Conservation (phyloP, 331 rosid species). For the Malus hybrid region DNA sequence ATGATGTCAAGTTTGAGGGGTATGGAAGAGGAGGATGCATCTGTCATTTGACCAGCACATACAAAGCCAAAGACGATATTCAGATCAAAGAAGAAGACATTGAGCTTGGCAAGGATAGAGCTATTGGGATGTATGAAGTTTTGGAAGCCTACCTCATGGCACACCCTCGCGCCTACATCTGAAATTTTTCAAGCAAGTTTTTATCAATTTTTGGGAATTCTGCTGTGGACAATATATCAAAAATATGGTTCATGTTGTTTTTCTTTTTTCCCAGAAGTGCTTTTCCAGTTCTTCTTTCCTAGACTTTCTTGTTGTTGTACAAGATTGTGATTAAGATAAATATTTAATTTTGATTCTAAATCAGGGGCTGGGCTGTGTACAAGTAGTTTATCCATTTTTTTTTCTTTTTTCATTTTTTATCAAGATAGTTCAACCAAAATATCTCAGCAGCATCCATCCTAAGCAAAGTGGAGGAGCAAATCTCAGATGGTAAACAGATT, state of each 20-base stretch:
- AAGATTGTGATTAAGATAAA: background rate
- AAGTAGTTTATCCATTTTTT: background rate
- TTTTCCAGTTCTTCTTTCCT: background rate
- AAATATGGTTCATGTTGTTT: conserved; percentile 2
- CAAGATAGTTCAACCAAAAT: background rate
- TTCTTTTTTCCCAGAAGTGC: background rate
- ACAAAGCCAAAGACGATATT: conserved; percentile 24
- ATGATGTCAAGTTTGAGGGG: conserved; percentile 34
- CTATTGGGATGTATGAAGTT: conserved; percentile 38
- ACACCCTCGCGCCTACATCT: conserved; percentile 32
- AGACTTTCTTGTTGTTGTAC: background rate
- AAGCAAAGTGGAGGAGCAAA: background rate
- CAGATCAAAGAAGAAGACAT: conserved; percentile 32
- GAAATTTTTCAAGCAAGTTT: background rate
- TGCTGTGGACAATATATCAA: background rate
- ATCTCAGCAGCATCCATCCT: background rate
- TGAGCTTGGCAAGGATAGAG: conserved; percentile 35
- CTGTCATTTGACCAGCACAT: conserved; percentile 29
- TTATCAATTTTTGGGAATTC: background rate
- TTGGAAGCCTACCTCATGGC: conserved; percentile 41
- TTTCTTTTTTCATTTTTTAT: background rate
- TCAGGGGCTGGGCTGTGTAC: background rate
- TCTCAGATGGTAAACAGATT: background rate
- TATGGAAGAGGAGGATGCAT: conserved; percentile 39
- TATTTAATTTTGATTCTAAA: background rate